phyloP scores from a whole-genome alignment of 345 rosid species.

The Carallia brachiata region DNA sequence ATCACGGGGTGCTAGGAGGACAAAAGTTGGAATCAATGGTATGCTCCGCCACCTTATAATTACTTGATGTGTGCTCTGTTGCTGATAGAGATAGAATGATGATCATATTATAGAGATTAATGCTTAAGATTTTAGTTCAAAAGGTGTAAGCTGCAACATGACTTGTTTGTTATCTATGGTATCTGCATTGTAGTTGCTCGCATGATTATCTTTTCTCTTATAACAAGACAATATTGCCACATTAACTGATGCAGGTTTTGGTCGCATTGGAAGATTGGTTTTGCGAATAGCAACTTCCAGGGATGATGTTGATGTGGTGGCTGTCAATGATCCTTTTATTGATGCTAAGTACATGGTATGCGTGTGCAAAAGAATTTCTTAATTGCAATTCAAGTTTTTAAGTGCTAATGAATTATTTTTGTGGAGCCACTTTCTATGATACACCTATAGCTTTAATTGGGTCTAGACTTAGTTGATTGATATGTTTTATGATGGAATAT shows the following conservation, averaged over 20 bases:
- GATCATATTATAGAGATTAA: too few species aligned
- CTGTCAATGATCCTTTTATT: conserved; percentile 95
- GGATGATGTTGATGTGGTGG: conserved; percentile 88
- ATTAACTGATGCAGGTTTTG: conserved; percentile 68
- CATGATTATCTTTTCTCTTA: background rate
- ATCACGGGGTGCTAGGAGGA: conserved; percentile 51
- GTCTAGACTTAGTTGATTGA: too few species aligned
- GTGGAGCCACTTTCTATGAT: too few species aligned
- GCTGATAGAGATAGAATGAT: too few species aligned
- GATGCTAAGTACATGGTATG: conserved; percentile 93
- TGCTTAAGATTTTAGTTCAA: too few species aligned
- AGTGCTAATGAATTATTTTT: too few species aligned
- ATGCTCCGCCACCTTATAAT: conserved; percentile 13
- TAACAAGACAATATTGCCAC: background rate
- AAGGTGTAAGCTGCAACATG: background rate
- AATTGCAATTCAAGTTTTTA: background rate
- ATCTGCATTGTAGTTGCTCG: too few species aligned
- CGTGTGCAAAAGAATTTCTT: conserved; percentile 4
- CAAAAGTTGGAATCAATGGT: conserved; percentile 94
- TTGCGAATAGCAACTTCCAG: conserved; percentile 80
- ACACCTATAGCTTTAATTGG: too few species aligned
- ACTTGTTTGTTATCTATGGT: background rate
- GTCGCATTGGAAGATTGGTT: conserved; percentile 97
- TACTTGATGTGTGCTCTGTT: background rate
- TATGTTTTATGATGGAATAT: too few species aligned